These are phyloP conservation scores for Ambrosia trifida DNA, from an alignment of 129 eudicot genomes.

Conservation along the genomic window DNA sequence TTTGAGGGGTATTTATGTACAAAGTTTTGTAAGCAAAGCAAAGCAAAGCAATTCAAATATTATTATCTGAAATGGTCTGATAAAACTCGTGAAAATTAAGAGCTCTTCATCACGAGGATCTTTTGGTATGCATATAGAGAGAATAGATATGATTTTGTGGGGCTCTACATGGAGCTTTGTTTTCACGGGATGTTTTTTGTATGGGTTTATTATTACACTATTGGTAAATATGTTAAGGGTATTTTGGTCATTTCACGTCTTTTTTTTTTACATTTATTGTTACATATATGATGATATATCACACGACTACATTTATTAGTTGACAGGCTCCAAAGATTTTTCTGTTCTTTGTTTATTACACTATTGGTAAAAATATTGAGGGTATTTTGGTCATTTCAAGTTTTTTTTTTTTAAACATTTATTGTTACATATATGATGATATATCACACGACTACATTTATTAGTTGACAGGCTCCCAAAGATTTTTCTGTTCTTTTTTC, in stretches of 20 bases:
- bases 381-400: neutral
- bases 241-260: neutral
- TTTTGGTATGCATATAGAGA: conserved; percentile 20
- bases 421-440: neutral
- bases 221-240: neutral
- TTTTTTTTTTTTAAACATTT: neutral
- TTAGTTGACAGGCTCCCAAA: neutral
- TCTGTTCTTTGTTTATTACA: conserved; percentile 6
- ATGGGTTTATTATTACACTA: conserved; percentile 38
- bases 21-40: conserved; percentile 22
- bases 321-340: neutral
- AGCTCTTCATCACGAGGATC: conserved; percentile 56
- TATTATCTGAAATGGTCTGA: conserved; percentile 35
- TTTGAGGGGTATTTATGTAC: conserved; percentile 59
- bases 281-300: neutral
- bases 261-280: neutral
- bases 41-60: no score
- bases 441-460: neutral
- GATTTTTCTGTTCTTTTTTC: no score
- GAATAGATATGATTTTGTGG: conserved; percentile 7
- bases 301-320: neutral
- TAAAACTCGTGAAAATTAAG: conserved; percentile 83
- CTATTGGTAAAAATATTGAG: neutral
- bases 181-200: conserved; percentile 51
- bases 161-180: conserved; percentile 28